phyloP scores from a whole-genome alignment of 1,284 basidiomycete genomes.

The Stygiomarasmius scandens region DNA sequence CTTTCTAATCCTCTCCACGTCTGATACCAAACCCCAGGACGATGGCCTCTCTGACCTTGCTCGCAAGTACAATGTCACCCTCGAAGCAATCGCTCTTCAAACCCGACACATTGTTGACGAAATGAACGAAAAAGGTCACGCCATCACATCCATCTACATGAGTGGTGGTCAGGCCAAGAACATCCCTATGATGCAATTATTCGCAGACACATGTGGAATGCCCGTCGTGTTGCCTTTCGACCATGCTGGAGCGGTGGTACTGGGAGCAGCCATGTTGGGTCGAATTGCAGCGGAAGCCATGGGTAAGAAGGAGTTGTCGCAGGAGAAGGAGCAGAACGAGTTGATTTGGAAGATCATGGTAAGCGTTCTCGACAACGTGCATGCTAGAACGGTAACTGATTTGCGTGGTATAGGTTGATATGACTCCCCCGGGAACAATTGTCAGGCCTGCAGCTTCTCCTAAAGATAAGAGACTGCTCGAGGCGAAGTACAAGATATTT shows the following conservation, averaged over 20 bases:
- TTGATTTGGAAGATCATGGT: slow-evolving; percentile 94
- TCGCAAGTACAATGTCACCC: slow-evolving; percentile 87
- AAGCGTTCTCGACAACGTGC: slow-evolving; percentile 22
- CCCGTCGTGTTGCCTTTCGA: slow-evolving; percentile 84
- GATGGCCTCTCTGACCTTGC: slow-evolving; percentile 82
- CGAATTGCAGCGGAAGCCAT: slow-evolving; percentile 79
- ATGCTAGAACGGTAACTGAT: neutral
- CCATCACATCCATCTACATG: slow-evolving; percentile 89
- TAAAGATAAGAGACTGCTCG: slow-evolving; percentile 74
- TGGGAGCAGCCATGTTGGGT: slow-evolving; percentile 93
- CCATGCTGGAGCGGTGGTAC: slow-evolving; percentile 83
- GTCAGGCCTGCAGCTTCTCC: slow-evolving; percentile 67
- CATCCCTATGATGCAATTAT: slow-evolving; percentile 78
- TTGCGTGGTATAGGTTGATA: slow-evolving; percentile 65
- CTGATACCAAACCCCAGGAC: slow-evolving; percentile 50
- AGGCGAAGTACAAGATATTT: slow-evolving; percentile 96
- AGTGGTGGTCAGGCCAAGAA: slow-evolving; percentile 93
- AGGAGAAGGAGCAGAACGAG: slow-evolving; percentile 57
- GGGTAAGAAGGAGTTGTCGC: slow-evolving; percentile 36
- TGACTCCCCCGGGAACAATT: slow-evolving; percentile 86
- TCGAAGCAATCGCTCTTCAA: slow-evolving; percentile 94
- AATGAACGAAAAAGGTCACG: slow-evolving; percentile 88
- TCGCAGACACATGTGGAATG: slow-evolving; percentile 85
- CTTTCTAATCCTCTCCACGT: neutral
- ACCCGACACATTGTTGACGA: slow-evolving; percentile 93